Evolutionary conservation across 1,284 basidiomycete genomes (phyloP), one percentile per base, ranked within the genome.

Genomic region (Puccinia triticina): DNA sequence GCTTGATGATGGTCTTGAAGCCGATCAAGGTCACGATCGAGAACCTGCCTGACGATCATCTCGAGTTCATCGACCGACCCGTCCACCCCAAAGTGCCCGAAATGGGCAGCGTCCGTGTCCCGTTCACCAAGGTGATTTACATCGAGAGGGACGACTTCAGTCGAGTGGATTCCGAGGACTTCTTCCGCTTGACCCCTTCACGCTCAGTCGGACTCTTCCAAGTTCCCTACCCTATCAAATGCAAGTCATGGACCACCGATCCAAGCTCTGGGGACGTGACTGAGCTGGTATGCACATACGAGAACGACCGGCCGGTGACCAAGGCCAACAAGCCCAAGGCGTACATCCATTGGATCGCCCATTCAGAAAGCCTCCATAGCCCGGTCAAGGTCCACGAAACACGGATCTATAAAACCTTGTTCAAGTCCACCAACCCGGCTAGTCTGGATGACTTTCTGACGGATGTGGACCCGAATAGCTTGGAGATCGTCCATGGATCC

Each of bases 281-380:
- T 4, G 94, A 96, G 88, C 90, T 99, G 71, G 87, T 92, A 77
- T 94, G 92, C 87, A 90, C 89, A 55, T 89, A 95, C 43, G 95
- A 98, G 87, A 80, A 80, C 48, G 53, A 80, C 16, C 23, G 29
- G 8, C 91, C 94, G 84, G 90, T 89, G 57, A 85, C 84, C 34
- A 81, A 67, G 59, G 92, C 91, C 87, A 79, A 84, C 75, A 98
- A 98, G 87, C 93, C 95, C 46, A 97, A 98, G 87, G 92, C 95
- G 21, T 99, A 92, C 89, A 95, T 99, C 86, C 97, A 99, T 87
- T 99, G 97, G 97, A 94, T 99, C 23, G 95, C 94, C 64, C 92
- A 94, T 84, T 93, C 96, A 85, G 89, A 90, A 16, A 88, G 92
- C 8, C 92, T 92, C 0, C 90, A 91, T 16, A 94, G 92, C 84